phyloP scores from a whole-genome alignment of 2,329 filamentous ascomycete species.

The Colletotrichum aenigma region DNA sequence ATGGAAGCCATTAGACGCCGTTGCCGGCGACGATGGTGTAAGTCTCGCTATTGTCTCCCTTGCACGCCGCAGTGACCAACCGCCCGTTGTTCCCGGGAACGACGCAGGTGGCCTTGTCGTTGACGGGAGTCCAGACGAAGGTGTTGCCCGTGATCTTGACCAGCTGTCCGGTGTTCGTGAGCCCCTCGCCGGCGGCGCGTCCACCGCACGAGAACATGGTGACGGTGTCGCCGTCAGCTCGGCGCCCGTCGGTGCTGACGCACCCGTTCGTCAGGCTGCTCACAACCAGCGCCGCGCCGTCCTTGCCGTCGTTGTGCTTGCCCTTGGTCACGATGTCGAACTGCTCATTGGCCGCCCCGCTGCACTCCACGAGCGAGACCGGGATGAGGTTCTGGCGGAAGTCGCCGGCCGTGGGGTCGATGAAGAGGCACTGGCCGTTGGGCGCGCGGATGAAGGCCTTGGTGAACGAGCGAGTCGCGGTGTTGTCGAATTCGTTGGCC shows the following conservation, averaged over 20 bases:
- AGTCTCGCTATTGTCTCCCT: slow-evolving; percentile 25
- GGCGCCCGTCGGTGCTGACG: slow-evolving; percentile 52
- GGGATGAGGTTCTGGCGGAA: slow-evolving; percentile 60
- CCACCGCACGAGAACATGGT: slow-evolving; percentile 58
- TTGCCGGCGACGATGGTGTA: slow-evolving; percentile 28
- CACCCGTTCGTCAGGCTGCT: slow-evolving; percentile 57
- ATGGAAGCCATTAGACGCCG: neutral
- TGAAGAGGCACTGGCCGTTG: slow-evolving; percentile 54
- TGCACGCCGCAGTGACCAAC: slow-evolving; percentile 34
- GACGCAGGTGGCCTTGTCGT: slow-evolving; percentile 49
- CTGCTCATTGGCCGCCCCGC: slow-evolving; percentile 48
- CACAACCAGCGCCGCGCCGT: slow-evolving; percentile 47
- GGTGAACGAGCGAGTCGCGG: slow-evolving; percentile 49
- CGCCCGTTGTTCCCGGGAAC: slow-evolving; percentile 37
- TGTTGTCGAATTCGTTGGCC: slow-evolving; percentile 49
- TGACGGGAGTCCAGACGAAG: slow-evolving; percentile 49
- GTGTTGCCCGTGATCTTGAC: slow-evolving; percentile 46
- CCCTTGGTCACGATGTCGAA: slow-evolving; percentile 57
- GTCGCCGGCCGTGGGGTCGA: slow-evolving; percentile 57
- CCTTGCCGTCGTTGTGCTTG: slow-evolving; percentile 48
- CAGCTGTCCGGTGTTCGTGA: slow-evolving; percentile 52
- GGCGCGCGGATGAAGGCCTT: slow-evolving; percentile 49
- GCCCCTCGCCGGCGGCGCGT: slow-evolving; percentile 51
- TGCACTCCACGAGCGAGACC: slow-evolving; percentile 48
- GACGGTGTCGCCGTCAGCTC: slow-evolving; percentile 48